Evolutionary conservation across 495 filamentous ascomycete species (phyloP).

Genomic region (Talaromyces ruber): DNA sequence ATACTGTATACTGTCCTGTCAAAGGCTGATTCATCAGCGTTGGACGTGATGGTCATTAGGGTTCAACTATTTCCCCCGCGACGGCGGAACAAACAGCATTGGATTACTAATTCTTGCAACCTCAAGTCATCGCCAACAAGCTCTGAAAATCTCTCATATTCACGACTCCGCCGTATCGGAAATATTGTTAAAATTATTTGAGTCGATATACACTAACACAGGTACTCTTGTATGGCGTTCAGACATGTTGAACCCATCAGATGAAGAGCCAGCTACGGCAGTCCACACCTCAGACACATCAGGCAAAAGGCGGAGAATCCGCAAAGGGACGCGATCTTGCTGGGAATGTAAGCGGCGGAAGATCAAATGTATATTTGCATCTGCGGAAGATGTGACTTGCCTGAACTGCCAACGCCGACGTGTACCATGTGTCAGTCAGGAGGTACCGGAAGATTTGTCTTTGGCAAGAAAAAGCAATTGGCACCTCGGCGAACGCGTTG

Average conservation of each 20-base stretch:
- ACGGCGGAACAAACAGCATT: conserved; percentile 39
- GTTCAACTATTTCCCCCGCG: conserved; percentile 16
- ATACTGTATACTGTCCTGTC: neutral
- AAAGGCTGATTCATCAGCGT: neutral
- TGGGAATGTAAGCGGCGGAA: conserved; percentile 47
- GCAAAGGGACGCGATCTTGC: conserved; percentile 43
- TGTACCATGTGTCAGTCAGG: conserved; percentile 31
- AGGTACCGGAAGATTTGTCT: conserved; percentile 18
- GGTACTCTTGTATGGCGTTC: neutral
- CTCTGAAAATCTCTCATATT: neutral
- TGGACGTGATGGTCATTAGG: neutral
- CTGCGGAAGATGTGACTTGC: conserved; percentile 22
- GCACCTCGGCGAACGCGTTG: conserved; percentile 14
- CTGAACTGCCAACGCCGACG: conserved; percentile 31
- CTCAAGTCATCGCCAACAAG: conserved; percentile 14
- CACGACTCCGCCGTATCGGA: neutral
- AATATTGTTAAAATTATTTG: neutral
- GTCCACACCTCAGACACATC: neutral
- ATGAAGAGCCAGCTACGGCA: neutral
- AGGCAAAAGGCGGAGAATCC: conserved; percentile 20
- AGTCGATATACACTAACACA: neutral
- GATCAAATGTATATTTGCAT: conserved; percentile 32
- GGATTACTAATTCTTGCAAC: conserved; percentile 13
- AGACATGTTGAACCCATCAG: neutral
- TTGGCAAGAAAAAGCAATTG: conserved; percentile 12